Evolutionary conservation across 345 rosid species (phyloP), one percentile per base, ranked within the genome.

Genomic region (Eucalyptus regnans): DNA sequence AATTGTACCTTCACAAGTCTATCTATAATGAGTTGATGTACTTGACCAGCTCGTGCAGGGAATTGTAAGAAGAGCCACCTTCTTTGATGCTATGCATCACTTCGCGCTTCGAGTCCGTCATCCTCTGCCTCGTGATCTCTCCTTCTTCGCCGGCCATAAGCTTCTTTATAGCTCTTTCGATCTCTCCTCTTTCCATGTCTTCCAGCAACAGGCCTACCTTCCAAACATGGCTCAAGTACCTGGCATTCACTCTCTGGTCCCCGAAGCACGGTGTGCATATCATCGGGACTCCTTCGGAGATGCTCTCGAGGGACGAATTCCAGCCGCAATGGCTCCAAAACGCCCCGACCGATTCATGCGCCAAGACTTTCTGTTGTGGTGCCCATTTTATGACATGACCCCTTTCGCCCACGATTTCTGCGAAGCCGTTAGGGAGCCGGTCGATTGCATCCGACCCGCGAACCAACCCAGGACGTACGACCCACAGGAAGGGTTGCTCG

Each of bases 261-360:
- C 91, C 90, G n/a, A 91, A 92, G 76, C 89, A 90, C 7, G 93
- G 91, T 60, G 43, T 89, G 86, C 95, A 91, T 15, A 94, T 64
- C 92, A 92, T n/a, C 3, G 94, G 93, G 20, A 93, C 89, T 16
- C 94, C 94, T 90, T 91, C 94, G 5, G 89, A 86, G 33, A 92
- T 58, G 49, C 95, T 89, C 80, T 93, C 94, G 8, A 92, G 15
- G 8, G 92, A 90, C 9, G 94, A 92, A 84, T 93, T 94, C 94
- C 94, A 91, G 15, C 95, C 92, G 31, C 93, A 92, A 20, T 92
- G 94, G 43, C 90, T 92, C 92, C 92, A 93, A 33, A 94, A 93
- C 50, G 91, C 95, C 33, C 92, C 91, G 10, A 93, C 90, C 7
- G 94, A 88, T 5, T 9, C 51, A 50, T 92, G 93, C 6, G 92